phyloP scores from a whole-genome alignment of 2,329 filamentous ascomycete species.

The Cercospora citrullina region DNA sequence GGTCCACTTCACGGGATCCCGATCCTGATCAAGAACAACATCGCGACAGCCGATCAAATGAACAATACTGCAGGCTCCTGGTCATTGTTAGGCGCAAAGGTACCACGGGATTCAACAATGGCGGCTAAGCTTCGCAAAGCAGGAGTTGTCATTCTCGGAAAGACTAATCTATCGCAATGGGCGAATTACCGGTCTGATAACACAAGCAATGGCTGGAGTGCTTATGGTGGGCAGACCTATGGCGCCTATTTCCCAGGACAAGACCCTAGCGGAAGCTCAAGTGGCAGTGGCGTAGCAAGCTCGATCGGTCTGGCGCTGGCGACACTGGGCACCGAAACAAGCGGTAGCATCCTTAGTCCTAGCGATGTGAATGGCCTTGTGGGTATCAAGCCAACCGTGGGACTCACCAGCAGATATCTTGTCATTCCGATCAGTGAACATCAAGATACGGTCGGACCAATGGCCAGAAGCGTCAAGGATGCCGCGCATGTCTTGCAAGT shows the following conservation, averaged over 20 bases:
- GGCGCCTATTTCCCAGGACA: slow-evolving; percentile 63
- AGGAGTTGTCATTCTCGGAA: slow-evolving; percentile 66
- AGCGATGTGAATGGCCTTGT: slow-evolving; percentile 60
- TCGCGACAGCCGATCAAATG: slow-evolving; percentile 63
- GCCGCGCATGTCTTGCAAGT: slow-evolving; percentile 58
- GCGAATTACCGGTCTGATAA: slow-evolving; percentile 62
- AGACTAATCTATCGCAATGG: slow-evolving; percentile 66
- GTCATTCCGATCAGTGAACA: slow-evolving; percentile 65
- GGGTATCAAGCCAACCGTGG: slow-evolving; percentile 67
- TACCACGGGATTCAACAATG: slow-evolving; percentile 59
- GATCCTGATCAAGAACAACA: slow-evolving; percentile 67
- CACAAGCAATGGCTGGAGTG: slow-evolving; percentile 63
- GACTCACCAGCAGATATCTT: slow-evolving; percentile 61
- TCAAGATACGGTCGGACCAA: slow-evolving; percentile 59
- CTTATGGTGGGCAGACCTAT: slow-evolving; percentile 62
- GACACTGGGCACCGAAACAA: slow-evolving; percentile 62
- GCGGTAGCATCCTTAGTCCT: slow-evolving; percentile 65
- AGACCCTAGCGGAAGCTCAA: slow-evolving; percentile 63
- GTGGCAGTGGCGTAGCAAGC: slow-evolving; percentile 61
- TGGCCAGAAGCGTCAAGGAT: slow-evolving; percentile 60
- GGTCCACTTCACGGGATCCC: slow-evolving; percentile 65
- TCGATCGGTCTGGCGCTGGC: slow-evolving; percentile 62
- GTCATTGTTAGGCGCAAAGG: slow-evolving; percentile 60
- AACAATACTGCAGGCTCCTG: slow-evolving; percentile 66
- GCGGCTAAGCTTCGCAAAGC: slow-evolving; percentile 60